Base-by-base conservation (phyloP, 805 yeast species). In the Ogataea dorogensis region DNA sequence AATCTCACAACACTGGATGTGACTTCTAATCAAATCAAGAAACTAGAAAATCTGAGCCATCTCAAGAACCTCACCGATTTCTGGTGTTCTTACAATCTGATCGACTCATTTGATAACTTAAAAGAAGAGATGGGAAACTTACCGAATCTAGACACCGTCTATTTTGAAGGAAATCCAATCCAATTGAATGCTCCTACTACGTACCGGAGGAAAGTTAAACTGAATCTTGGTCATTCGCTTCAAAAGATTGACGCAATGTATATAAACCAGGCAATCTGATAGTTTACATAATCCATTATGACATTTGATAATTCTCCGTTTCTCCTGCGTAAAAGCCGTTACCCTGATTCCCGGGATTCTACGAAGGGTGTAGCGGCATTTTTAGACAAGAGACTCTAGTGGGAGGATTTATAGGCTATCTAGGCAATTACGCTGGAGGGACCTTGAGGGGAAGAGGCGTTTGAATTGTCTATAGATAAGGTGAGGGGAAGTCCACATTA, bases 201-300 rank as follows among this genome's bases (percentile, higher is more conserved):
- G 33, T 93, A 93, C 58, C 72, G 97, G 53, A 77, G 93, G 53
- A 93, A 93, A 58, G 56, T 93, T 30, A 76, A 75, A 47, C 67
- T 93, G 51, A 73, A 81, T 41, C 67, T 91, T 42, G 86, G 85
- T 2, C 79, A 82, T 0, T 72, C 81, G 7, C 63, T 93, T 29
- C 63, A 73, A 28, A 94, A 93, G 64, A 86, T 93, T 37, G 99
- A 93, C 65, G 98, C 98, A 8, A 82, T 95, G 16, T 89, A 81
- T 30, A 20, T 59, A 31, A 35, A 46, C 28, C 41, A 38, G 29
- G 19, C 23, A 37, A 37, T 28, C 36, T 16, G 18, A 21, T 9
- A 16, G 21, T 11, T 16, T 31, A 5, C 10, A 12, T 14, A 22
- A 17, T 33, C 4, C 22, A 21, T 19, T 28, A 24, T 29, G 28